Evolutionary conservation across 2,329 filamentous ascomycete species (phyloP), one percentile per base, ranked within the genome.

Genomic region (Pestalotiopsis sp.): DNA sequence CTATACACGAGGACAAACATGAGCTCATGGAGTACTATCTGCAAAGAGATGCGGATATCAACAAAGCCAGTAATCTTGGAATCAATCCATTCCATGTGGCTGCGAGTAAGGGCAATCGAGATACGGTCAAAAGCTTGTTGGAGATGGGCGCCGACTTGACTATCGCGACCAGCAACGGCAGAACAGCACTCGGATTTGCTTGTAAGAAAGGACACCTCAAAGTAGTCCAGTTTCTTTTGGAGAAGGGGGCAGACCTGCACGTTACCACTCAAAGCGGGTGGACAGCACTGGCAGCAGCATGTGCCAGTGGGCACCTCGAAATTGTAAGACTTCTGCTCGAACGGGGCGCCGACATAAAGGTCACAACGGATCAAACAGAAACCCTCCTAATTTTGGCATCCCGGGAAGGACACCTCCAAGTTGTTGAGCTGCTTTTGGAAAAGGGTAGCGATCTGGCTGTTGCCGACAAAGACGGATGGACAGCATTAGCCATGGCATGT

Each of bases 221-320:
- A 4, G 13, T 58, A 25, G 20, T 23, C 20, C 2, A 27, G n/a
- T n/a, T 58, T 25, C 56, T 58, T 23, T 1, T 58, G n/a, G 56
- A 23, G 56, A 58, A 58, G 25, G 56, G 56, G 0, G 76, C 76
- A 0, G 76, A 80, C 4, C 13, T 9, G 17, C 20, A 0, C 17
- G 79, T 1, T 70, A 79, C 12, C 23, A 23, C 2, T 3, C 2
- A 23, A 23, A 23, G 23, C 2, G 72, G 80, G 0, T 75, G 5
- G 5, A 45, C 9, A 17, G 13, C 41, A 4, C 17, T 12, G 13
- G 13, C 41, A 14, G 1, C 9, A 17, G 11, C 13, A 3, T 45
- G 2, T 14, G 41, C 6, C 17, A 45, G 14, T 14, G 41, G 41
- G 17, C 41, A 45, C 41, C 9, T 45, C 13, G 41, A 45, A 13